Conservation (phyloP, 306 rosid species). For the Rosa lucieae region DNA sequence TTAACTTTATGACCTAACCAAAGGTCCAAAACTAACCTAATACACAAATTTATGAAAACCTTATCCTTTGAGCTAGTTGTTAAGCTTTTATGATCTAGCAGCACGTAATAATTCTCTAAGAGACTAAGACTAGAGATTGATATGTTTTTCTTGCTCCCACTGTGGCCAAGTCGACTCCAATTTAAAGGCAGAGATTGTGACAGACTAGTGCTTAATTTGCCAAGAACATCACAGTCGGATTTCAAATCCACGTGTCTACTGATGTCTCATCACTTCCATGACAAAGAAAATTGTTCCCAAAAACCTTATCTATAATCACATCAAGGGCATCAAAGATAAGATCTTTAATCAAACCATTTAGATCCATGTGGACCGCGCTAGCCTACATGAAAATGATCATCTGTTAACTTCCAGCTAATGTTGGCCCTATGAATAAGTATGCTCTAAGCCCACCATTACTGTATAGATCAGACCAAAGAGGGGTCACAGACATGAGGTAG, state of each 20-base stretch:
- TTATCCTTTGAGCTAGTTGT: neutral
- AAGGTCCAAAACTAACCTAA: neutral
- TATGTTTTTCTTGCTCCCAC: neutral
- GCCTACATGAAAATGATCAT: slow-evolving; percentile 10
- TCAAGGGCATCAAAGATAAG: slow-evolving; percentile 50
- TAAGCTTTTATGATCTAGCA: neutral
- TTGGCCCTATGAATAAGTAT: slow-evolving; percentile 28
- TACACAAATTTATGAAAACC: neutral
- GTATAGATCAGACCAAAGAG: neutral
- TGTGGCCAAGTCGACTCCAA: neutral
- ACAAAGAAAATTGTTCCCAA: slow-evolving; percentile 29
- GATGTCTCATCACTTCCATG: slow-evolving; percentile 49
- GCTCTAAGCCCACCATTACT: slow-evolving; percentile 10
- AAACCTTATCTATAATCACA: slow-evolving; percentile 44
- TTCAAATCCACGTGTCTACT: slow-evolving; percentile 40
- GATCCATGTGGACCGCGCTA: slow-evolving; percentile 37
- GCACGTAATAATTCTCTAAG: neutral
- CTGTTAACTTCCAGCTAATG: slow-evolving; percentile 32
- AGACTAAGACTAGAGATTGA: neutral
- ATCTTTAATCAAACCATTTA: slow-evolving; percentile 28
- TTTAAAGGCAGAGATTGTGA: neutral
- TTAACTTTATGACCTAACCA: neutral
- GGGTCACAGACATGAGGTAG: slow-evolving; percentile 7
- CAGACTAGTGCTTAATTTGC: neutral
- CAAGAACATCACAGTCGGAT: slow-evolving; percentile 16